Conservation (phyloP, 192 early-diverging fungal species). For the Obelidium mucronatum region DNA sequence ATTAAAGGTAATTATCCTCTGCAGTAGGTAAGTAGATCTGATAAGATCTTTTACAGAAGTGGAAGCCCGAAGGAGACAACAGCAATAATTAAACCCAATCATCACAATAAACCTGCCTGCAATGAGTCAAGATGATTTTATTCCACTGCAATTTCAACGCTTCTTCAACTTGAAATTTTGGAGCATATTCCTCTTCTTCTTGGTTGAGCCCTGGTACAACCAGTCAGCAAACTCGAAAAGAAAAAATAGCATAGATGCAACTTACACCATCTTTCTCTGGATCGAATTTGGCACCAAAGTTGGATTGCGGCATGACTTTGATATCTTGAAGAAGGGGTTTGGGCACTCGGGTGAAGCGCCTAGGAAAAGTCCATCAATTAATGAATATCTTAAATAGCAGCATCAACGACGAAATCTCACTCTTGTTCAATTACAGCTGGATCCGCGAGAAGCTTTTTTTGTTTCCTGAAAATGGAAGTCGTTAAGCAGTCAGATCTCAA, state of each 20-base stretch:
- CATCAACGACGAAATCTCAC: neutral
- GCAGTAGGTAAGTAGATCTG: neutral
- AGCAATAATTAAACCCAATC: neutral
- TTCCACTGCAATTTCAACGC: neutral
- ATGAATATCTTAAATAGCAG: neutral
- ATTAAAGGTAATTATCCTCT: neutral
- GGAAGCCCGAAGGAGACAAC: neutral
- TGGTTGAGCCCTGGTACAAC: neutral
- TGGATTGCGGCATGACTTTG: slow-evolving; percentile 35
- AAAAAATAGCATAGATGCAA: neutral
- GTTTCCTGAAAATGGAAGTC: neutral
- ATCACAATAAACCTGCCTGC: neutral
- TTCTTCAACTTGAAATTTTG: slow-evolving; percentile 5
- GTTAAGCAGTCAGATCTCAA: neutral
- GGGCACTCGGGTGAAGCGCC: slow-evolving; percentile 36
- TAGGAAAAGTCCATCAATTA: neutral
- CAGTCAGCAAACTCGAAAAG: neutral
- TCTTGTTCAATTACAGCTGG: neutral
- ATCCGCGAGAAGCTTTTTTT: slow-evolving; percentile 18
- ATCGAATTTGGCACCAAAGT: slow-evolving; percentile 30
- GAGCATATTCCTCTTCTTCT: slow-evolving; percentile 6
- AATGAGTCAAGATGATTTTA: neutral
- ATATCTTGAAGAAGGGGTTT: slow-evolving; percentile 26
- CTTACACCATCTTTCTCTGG: slow-evolving; percentile 3
- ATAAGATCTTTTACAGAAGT: neutral